A percentile compares a stretch with the other conserved stretches of the same genome.
Conservation (phyloP, 2,329 filamentous ascomycete genomes). For the Tolypocladium ophioglossoides region DNA sequence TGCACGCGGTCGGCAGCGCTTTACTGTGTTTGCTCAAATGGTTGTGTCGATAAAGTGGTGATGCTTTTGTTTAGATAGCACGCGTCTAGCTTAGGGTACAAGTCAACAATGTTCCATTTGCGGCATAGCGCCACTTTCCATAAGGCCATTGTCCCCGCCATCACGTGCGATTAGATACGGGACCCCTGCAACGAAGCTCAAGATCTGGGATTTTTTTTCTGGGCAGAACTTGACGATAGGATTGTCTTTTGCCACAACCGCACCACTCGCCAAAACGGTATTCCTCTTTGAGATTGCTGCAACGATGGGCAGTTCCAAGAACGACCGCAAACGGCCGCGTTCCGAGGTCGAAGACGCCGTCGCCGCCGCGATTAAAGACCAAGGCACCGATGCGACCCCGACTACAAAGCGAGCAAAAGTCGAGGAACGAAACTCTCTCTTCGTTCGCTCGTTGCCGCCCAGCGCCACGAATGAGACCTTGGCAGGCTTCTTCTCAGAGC, state of each 20-base stretch:
- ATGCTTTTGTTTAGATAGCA: slow-evolving; percentile 15
- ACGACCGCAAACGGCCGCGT: slow-evolving; percentile 24
- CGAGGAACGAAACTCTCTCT: slow-evolving; percentile 63
- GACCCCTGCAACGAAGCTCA: slow-evolving; percentile 3
- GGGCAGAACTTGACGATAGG: neutral
- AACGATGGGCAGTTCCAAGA: slow-evolving; percentile 18
- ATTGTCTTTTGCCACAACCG: neutral
- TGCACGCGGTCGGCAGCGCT: neutral
- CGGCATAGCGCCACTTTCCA: slow-evolving; percentile 11
- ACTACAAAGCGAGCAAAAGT: slow-evolving; percentile 45
- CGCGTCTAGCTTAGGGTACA: slow-evolving; percentile 12
- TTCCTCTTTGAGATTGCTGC: neutral
- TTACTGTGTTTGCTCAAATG: neutral
- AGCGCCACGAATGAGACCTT: slow-evolving; percentile 71
- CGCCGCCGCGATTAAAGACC: slow-evolving; percentile 18
- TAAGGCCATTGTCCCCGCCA: slow-evolving; percentile 9
- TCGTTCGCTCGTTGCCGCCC: slow-evolving; percentile 77
- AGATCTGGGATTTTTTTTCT: slow-evolving; percentile 14
- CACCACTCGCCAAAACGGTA: neutral
- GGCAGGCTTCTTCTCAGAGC: slow-evolving; percentile 84
- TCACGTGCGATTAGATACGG: slow-evolving; percentile 22
- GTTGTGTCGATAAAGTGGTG: neutral
- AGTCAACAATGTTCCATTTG: slow-evolving; percentile 23
- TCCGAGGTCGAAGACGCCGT: slow-evolving; percentile 21
- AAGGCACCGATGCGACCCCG: slow-evolving; percentile 19